phyloP scores from a whole-genome alignment of 169 alveolate species.

The Eimeria necatrix region DNA sequence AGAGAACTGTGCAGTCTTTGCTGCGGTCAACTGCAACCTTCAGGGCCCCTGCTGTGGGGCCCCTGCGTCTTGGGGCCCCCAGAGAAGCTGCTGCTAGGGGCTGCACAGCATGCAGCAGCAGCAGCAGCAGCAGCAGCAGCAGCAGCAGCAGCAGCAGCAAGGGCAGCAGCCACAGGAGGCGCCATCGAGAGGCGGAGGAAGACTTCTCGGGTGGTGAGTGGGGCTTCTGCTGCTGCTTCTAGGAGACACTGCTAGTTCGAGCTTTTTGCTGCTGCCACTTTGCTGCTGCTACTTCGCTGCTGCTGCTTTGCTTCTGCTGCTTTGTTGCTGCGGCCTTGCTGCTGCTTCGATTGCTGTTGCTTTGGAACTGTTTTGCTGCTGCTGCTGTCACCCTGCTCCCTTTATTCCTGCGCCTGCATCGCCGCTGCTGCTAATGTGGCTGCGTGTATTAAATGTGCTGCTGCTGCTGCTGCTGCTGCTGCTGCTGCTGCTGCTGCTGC shows the following conservation, averaged over 20 bases:
- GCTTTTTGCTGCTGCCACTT: neutral
- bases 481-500: neutral
- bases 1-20: conserved; percentile 7
- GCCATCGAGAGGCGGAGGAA: neutral
- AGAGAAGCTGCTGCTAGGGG: neutral
- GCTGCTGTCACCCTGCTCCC: too few species aligned
- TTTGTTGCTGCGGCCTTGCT: neutral
- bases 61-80: neutral
- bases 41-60: neutral
- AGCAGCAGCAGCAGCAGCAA: neutral
- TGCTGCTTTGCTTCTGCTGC: neutral
- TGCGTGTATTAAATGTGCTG: neutral
- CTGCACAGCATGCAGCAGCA: neutral
- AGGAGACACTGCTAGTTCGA: neutral
- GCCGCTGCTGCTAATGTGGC: neutral
- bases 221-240: conserved; percentile 1
- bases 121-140: neutral
- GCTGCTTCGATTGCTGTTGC: neutral
- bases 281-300: neutral
- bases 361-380: neutral
- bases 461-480: conserved; percentile 24
- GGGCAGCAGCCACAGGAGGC: neutral
- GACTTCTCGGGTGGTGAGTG: neutral
- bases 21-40: neutral
- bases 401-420: too few species aligned